Percentiles rank a stretch among this genome's conserved stretches.
These are phyloP conservation scores for Melampsora larici-populina DNA, from an alignment of 1,284 basidiomycete species.

Conservation along the genomic window DNA sequence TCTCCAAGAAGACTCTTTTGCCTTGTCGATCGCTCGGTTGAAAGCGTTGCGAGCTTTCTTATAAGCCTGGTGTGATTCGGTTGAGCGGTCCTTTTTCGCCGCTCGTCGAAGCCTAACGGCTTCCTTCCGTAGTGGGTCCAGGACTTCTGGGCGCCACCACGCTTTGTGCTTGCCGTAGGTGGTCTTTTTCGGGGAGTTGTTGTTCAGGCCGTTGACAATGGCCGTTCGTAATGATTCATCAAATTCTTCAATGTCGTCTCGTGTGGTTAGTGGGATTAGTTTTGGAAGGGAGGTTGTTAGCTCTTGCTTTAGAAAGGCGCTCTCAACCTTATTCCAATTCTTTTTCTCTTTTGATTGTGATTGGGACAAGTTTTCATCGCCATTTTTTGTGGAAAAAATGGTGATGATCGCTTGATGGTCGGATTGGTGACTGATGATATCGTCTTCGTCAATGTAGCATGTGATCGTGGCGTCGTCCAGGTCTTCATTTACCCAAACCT, in stretches of 20 bases:
- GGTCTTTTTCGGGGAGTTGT: neutral
- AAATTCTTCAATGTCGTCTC: neutral
- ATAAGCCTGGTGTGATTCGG: no score
- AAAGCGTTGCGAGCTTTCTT: no score
- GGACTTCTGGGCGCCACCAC: neutral
- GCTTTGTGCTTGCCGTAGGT: neutral
- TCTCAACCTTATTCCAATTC: neutral
- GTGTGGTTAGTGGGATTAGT: neutral
- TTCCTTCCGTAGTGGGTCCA: no score
- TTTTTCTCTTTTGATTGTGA: neutral
- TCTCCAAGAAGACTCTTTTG: no score
- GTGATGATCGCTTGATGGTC: constrained; percentile 33
- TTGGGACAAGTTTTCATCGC: no score
- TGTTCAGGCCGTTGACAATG: neutral
- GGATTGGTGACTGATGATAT: constrained; percentile 10
- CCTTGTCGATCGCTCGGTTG: no score
- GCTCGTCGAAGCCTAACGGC: no score
- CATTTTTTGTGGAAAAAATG: neutral
- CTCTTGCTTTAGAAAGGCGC: neutral
- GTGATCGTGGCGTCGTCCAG: neutral
- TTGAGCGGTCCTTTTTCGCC: no score
- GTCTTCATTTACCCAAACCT: neutral
- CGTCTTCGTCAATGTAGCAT: neutral
- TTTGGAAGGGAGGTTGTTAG: neutral
- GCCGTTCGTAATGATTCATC: neutral